phyloP scores from a whole-genome alignment of 1,284 basidiomycete species.

The Boletus smithii region DNA sequence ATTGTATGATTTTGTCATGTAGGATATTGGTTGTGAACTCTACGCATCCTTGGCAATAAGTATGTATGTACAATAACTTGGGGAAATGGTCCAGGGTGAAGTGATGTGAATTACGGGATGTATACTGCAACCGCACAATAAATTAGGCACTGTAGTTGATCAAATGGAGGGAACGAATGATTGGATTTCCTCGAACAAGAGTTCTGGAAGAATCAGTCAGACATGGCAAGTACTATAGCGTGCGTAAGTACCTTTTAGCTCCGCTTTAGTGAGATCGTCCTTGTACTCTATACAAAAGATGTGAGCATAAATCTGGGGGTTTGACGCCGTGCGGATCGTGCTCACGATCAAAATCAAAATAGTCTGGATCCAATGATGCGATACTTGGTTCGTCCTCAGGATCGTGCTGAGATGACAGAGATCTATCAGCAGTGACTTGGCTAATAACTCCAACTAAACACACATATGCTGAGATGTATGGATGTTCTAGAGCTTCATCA shows the following conservation, averaged over 20 bases:
- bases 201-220: conserved; percentile 35
- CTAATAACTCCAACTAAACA: conserved; percentile 22
- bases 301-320: conserved; percentile 11
- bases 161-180: conserved; percentile 59
- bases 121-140: neutral
- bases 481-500: conserved; percentile 82
- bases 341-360: conserved; percentile 84
- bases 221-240: conserved; percentile 14
- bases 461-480: conserved; percentile 61
- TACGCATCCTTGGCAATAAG: neutral
- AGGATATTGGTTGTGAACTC: conserved; percentile 18
- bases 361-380: conserved; percentile 72
- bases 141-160: conserved; percentile 5
- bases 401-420: conserved; percentile 57
- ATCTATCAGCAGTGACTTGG: conserved; percentile 11
- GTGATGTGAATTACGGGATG: neutral
- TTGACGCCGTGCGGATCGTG: conserved; percentile 5
- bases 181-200: conserved; percentile 66
- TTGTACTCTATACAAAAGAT: conserved; percentile 53
- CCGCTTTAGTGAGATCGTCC: conserved; percentile 71
- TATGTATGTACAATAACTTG: neutral
- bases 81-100: neutral
- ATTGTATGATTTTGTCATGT: conserved; percentile 21
- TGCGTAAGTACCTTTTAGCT: conserved; percentile 58
- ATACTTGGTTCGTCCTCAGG: conserved; percentile 79